Evolutionary conservation across 1,284 basidiomycete species (phyloP), one percentile per base, ranked within the genome.

Genomic region (Earliella scabrosa): DNA sequence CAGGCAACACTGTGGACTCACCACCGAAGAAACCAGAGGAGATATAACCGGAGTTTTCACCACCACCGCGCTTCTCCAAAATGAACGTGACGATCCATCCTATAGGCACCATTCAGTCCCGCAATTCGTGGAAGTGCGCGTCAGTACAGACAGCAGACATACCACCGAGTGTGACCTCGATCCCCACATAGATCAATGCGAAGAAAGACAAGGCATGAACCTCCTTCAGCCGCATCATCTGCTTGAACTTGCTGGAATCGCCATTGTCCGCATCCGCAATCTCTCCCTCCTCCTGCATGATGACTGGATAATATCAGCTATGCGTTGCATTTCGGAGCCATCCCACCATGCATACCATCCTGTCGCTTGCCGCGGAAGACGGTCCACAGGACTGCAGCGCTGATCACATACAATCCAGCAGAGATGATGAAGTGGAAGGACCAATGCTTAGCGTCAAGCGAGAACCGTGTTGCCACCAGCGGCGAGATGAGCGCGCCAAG

Each of bases 401-500:
- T 87, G 27, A 73, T 58, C 2, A 81, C 51, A 0, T 83, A 78
- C 4, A 90, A 67, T 0, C 77, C 84, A 1, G 89, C 73, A 0
- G 87, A 87, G 2, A 79, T 76, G 4, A 89, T 70, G 65, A 83
- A 92, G 66, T 88, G 82, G 66, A 82, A 82, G 11, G 82, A 85
- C 77, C 82, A 83, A 48, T 70, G 71, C 46, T 71, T 70, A 4
- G 63, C 61, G 54, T 77, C 62, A 52, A 82, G 76, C 18, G 86
- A 75, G 60, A 90, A 91, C 52, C 87, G 82, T 0, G 90, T 92
- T 0, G 88, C 79, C 0, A 86, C 82, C 3, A 92, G 76, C 0
- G 89, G 90, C 0, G 87, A 74, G 11, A 78, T 73, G 35, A 91
- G 82, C 0, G 90, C 90, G 1, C 89, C 89, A 2, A 84, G 64